phyloP scores from a whole-genome alignment of 805 yeast species.

The Yarrowia keelungensis region DNA sequence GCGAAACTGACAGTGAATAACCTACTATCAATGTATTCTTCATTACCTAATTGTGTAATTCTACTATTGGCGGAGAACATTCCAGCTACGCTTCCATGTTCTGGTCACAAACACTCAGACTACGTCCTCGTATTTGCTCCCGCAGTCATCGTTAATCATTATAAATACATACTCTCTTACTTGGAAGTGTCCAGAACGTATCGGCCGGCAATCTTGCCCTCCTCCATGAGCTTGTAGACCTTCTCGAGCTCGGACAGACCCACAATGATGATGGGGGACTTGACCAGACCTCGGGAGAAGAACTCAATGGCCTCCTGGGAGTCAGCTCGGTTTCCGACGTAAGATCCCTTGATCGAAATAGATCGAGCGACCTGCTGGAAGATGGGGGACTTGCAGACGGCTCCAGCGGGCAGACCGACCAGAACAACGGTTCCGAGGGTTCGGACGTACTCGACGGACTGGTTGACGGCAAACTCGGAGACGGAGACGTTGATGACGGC shows the following conservation, averaged over 20 bases:
- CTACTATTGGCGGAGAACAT: no score
- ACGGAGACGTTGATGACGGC: conserved; percentile 79
- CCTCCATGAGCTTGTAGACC: conserved; percentile 78
- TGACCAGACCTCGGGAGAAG: conserved; percentile 72
- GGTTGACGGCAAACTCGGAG: conserved; percentile 69
- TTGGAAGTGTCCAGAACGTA: conserved; percentile 81
- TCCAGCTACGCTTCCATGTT: no score
- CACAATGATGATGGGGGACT: conserved; percentile 75
- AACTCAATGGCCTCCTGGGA: conserved; percentile 81
- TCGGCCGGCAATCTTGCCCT: conserved; percentile 87
- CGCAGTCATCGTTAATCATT: not conserved
- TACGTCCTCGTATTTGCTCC: not conserved
- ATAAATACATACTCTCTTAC: conserved; percentile 48
- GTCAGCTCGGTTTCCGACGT: conserved; percentile 90
- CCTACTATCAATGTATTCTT: no score
- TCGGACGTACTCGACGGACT: conserved; percentile 66
- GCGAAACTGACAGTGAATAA: no score
- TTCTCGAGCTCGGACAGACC: conserved; percentile 73
- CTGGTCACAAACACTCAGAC: not conserved
- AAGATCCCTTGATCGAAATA: conserved; percentile 76
- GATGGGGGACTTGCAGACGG: conserved; percentile 71
- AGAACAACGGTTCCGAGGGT: conserved; percentile 72
- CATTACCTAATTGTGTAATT: no score
- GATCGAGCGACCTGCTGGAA: conserved; percentile 77
- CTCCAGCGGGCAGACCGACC: conserved; percentile 83